Conservation (phyloP, 208 protist genomes). For the Leptomonas pyrrhocoris region DNA sequence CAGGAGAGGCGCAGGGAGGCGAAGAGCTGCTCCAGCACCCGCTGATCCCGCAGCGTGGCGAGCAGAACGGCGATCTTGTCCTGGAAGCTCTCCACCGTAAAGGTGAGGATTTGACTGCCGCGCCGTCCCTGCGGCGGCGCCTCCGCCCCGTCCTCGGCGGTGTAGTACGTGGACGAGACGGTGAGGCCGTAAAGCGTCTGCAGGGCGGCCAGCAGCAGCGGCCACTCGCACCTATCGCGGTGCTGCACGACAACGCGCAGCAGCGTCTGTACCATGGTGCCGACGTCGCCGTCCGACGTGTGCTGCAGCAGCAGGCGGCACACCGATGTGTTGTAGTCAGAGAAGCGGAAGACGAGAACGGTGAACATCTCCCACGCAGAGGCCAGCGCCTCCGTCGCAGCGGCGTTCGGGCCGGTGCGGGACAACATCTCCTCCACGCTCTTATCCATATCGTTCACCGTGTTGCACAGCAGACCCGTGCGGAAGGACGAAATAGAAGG, state of each 20-base stretch:
- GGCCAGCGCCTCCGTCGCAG: constrained; percentile 25
- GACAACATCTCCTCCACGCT: constrained; percentile 79
- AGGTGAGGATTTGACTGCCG: constrained; percentile 67
- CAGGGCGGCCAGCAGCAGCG: constrained; percentile 70
- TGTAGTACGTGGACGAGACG: constrained; percentile 79
- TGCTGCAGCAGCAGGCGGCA: constrained; percentile 74
- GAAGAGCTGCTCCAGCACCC: constrained; percentile 58
- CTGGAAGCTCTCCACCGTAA: constrained; percentile 67
- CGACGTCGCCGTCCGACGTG: constrained; percentile 63
- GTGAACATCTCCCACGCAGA: constrained; percentile 73
- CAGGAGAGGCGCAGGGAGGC: constrained; percentile 50
- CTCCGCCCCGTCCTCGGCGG: constrained; percentile 17
- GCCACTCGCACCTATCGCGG: constrained; percentile 65
- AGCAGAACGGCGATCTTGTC: constrained; percentile 41
- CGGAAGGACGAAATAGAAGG: constrained; percentile 62
- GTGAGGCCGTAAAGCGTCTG: constrained; percentile 85
- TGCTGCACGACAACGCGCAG: constrained; percentile 51
- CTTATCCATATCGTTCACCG: constrained; percentile 68
- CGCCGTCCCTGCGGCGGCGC: constrained; percentile 3
- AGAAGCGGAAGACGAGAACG: constrained; percentile 82
- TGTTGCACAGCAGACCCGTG: constrained; percentile 55
- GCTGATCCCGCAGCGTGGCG: constrained; percentile 39
- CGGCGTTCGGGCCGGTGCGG: constrained; percentile 10
- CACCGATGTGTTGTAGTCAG: constrained; percentile 61
- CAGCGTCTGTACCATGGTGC: constrained; percentile 36